Percentiles rank a stretch among this genome's conserved stretches.
phyloP scores from a whole-genome alignment of 192 early-diverging fungal species.

The Coemansia sp. region DNA sequence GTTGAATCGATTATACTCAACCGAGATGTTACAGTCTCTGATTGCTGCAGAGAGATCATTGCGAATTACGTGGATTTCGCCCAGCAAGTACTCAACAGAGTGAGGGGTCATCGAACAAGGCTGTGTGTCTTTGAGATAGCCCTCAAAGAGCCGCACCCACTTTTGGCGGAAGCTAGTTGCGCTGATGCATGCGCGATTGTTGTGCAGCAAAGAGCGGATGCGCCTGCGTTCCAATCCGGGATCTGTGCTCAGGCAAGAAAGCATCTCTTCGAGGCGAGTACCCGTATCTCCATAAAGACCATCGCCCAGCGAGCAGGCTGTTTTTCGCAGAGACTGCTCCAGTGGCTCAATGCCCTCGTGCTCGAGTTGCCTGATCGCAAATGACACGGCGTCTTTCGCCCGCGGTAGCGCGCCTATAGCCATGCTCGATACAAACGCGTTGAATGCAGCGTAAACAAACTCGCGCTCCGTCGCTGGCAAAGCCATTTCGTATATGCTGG shows the following conservation, averaged over 20 bases:
- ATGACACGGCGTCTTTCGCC: constrained; percentile 20
- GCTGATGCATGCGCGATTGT: constrained; percentile 27
- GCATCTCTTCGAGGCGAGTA: neutral
- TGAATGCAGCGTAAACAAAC: constrained; percentile 18
- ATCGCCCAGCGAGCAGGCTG: neutral
- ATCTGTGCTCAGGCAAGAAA: constrained; percentile 14
- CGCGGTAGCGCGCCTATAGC: neutral
- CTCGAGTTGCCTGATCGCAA: constrained; percentile 26
- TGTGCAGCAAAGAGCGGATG: constrained; percentile 25
- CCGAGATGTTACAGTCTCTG: constrained; percentile 21
- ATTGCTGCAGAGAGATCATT: constrained; percentile 16
- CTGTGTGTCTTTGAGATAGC: constrained; percentile 4
- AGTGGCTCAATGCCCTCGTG: constrained; percentile 4
- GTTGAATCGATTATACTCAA: constrained; percentile 27
- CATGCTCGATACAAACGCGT: constrained; percentile 17
- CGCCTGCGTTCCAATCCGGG: constrained; percentile 22
- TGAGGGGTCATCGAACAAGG: neutral
- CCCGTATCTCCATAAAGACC: neutral
- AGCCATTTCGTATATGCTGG: neutral
- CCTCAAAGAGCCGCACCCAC: constrained; percentile 20
- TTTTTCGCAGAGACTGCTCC: neutral
- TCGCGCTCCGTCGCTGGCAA: constrained; percentile 14
- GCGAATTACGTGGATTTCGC: constrained; percentile 9
- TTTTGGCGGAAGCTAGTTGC: constrained; percentile 21
- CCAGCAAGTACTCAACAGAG: neutral